A percentile compares a stretch with the other conserved stretches of the same genome.
phyloP scores from a whole-genome alignment of 306 rosid genomes.

The Hylodesmum podocarpum region DNA sequence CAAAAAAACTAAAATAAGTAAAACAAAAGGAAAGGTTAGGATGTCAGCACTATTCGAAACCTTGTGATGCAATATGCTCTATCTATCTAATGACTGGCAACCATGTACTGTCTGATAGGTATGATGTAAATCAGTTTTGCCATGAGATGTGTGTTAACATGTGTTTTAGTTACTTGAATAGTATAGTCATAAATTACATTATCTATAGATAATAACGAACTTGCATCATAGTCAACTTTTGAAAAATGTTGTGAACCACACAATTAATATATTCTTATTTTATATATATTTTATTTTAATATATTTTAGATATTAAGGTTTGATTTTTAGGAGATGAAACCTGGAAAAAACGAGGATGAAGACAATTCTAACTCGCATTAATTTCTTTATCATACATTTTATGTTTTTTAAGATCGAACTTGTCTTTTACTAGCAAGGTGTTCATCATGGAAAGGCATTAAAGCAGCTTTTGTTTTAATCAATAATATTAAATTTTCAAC shows the following conservation, averaged over 20 bases:
- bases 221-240: background rate
- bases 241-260: background rate
- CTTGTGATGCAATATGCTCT: constrained; percentile 36
- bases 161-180: background rate
- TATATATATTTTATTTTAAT: background rate
- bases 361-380: background rate
- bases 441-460: background rate
- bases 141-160: background rate
- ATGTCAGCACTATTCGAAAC: constrained; percentile 29
- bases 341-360: background rate
- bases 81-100: constrained; percentile 26
- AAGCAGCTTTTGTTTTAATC: background rate
- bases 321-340: background rate
- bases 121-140: background rate
- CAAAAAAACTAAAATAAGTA: constrained; percentile 33
- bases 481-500: background rate
- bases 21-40: constrained; percentile 31
- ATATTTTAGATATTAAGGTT: background rate
- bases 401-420: background rate
- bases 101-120: background rate
- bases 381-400: background rate
- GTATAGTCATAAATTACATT: background rate
- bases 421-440: background rate
- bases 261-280: background rate
- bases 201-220: background rate